phyloP scores from a whole-genome alignment of 208 protist species.

The Crithidia fasciculata region DNA sequence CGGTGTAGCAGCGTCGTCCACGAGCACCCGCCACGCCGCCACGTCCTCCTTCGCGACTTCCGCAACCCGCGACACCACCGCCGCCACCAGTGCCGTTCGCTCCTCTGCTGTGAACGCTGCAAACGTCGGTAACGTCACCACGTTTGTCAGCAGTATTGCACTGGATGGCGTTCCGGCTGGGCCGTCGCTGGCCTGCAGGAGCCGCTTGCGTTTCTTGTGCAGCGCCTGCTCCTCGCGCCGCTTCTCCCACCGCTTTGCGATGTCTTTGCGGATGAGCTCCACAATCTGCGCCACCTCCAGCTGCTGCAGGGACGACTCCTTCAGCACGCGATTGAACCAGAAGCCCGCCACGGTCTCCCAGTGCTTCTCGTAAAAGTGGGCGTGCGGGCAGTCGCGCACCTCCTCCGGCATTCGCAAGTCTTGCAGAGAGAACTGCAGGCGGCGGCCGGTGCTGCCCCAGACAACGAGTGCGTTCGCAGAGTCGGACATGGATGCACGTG shows the following conservation, averaged over 20 bases:
- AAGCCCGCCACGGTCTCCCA: conserved; percentile 73
- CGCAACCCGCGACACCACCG: conserved; percentile 51
- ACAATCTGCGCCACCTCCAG: conserved; percentile 61
- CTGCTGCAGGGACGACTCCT: conserved; percentile 68
- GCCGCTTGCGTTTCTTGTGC: conserved; percentile 74
- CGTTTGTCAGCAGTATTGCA: conserved; percentile 71
- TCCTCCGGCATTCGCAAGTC: conserved; percentile 74
- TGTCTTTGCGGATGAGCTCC: conserved; percentile 59
- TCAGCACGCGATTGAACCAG: conserved; percentile 84
- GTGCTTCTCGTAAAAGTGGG: conserved; percentile 81
- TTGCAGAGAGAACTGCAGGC: conserved; percentile 69
- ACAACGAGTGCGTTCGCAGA: conserved; percentile 59
- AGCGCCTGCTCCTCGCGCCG: conserved; percentile 52
- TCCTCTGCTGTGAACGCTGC: conserved; percentile 12
- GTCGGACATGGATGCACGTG: conserved; percentile 19
- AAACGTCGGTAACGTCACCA: conserved; percentile 42
- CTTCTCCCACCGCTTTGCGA: conserved; percentile 65
- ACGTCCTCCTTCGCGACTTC: conserved; percentile 45
- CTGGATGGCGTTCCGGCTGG: conserved; percentile 56
- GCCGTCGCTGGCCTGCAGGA: conserved; percentile 37
- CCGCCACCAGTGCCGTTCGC: conserved; percentile 31
- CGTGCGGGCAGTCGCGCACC: conserved; percentile 50
- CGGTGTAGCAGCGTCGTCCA: conserved; percentile 40
- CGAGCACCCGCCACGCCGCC: conserved; percentile 32
- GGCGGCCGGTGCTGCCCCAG: conserved; percentile 76